Percentiles rank a stretch among this genome's conserved stretches.
phyloP scores from a whole-genome alignment of 495 filamentous ascomycete genomes.

The Hypoxylon fuscum region DNA sequence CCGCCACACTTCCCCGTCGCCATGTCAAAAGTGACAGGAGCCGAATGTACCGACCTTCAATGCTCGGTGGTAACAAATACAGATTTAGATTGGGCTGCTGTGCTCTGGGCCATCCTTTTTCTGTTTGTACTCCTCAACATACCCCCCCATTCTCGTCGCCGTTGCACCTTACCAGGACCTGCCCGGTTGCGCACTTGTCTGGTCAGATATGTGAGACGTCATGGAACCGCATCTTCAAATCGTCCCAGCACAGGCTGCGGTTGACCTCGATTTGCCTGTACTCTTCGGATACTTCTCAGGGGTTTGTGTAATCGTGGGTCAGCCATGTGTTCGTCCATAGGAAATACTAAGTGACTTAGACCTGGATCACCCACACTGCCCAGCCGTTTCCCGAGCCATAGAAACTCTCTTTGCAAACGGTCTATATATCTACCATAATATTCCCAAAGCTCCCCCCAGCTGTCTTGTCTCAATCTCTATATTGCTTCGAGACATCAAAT shows the following conservation, averaged over 20 bases:
- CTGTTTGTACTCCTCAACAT: constrained; percentile 35
- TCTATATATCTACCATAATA: constrained; percentile 22
- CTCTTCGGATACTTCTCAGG: constrained; percentile 12
- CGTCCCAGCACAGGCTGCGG: constrained; percentile 6
- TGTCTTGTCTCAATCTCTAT: constrained; percentile 9
- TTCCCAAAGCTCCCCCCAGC: neutral
- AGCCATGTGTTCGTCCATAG: constrained; percentile 9
- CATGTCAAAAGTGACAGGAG: constrained; percentile 36
- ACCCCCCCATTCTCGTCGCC: constrained; percentile 32
- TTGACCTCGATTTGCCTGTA: constrained; percentile 16
- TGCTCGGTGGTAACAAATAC: constrained; percentile 8
- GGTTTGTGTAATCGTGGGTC: constrained; percentile 19
- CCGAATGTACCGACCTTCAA: constrained; percentile 30
- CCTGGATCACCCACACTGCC: neutral
- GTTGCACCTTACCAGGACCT: constrained; percentile 23
- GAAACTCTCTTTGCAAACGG: constrained; percentile 20
- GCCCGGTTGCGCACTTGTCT: constrained; percentile 31
- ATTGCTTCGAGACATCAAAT: constrained; percentile 31
- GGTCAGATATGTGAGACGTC: constrained; percentile 29
- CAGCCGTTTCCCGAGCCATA: neutral
- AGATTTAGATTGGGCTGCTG: constrained; percentile 25
- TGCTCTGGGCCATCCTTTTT: constrained; percentile 17
- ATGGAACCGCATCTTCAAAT: constrained; percentile 33
- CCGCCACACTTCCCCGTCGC: constrained; percentile 24
- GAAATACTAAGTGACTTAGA: constrained; percentile 9